phyloP scores from a whole-genome alignment of 495 filamentous ascomycete species.

The Trichoderma erinaceum region DNA sequence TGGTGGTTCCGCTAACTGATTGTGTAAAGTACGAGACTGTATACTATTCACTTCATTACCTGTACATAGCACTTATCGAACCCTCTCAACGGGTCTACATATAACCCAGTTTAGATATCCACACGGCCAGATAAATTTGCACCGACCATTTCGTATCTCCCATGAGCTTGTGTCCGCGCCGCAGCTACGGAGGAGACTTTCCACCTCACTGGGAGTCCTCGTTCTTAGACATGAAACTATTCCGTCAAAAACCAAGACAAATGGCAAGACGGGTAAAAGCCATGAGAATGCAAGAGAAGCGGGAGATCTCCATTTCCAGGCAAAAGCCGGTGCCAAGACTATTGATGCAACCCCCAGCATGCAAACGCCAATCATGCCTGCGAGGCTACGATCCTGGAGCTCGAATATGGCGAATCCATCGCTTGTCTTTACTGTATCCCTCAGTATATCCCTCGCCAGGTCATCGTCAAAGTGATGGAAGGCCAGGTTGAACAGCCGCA shows the following conservation, averaged over 20 bases:
- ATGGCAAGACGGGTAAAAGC: conserved; percentile 56
- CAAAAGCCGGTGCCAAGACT: conserved; percentile 52
- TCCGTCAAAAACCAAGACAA: conserved; percentile 61
- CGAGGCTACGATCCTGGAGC: conserved; percentile 55
- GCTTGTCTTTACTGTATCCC: conserved; percentile 54
- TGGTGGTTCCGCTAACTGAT: conserved; percentile 71
- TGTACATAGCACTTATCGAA: neutral
- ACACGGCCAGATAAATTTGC: conserved; percentile 43
- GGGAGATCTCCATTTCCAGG: conserved; percentile 47
- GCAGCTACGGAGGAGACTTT: conserved; percentile 47
- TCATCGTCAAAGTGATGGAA: conserved; percentile 73
- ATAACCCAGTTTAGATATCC: conserved; percentile 48
- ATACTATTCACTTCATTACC: neutral
- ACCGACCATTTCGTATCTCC: conserved; percentile 48
- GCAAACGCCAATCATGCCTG: conserved; percentile 48
- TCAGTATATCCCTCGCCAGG: conserved; percentile 50
- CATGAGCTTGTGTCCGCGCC: conserved; percentile 43
- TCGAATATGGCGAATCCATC: conserved; percentile 71
- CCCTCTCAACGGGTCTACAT: conserved; percentile 20
- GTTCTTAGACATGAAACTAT: conserved; percentile 58
- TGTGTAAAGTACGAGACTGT: neutral
- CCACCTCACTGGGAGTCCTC: conserved; percentile 57
- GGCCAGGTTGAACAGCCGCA: conserved; percentile 64
- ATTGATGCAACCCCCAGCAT: conserved; percentile 50
- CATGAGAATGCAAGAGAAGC: conserved; percentile 59